phyloP scores from a whole-genome alignment of 345 rosid species.

The Jatropha curcas region DNA sequence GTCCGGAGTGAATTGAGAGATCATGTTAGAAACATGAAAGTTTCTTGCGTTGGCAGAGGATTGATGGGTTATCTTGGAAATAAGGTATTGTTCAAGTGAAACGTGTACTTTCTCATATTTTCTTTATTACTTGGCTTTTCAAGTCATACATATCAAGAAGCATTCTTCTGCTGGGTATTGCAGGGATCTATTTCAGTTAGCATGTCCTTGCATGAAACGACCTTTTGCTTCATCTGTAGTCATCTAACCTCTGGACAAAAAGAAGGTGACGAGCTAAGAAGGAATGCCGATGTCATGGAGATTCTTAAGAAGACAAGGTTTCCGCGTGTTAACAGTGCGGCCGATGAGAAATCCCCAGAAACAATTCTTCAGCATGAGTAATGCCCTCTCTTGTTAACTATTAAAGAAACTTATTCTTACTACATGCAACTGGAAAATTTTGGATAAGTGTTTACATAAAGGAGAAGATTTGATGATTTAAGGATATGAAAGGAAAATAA shows the following conservation, averaged over 20 bases:
- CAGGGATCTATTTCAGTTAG: slow-evolving; percentile 98
- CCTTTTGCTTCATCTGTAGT: slow-evolving; percentile 89
- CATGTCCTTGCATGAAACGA: slow-evolving; percentile 90
- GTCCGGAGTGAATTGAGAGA: slow-evolving; percentile 86
- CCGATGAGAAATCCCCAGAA: slow-evolving; percentile 80
- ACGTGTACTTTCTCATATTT: slow-evolving; percentile 9
- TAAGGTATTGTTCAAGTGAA: slow-evolving; percentile 55
- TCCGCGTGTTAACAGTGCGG: slow-evolving; percentile 62
- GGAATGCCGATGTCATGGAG: slow-evolving; percentile 96
- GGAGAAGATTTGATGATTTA: background rate
- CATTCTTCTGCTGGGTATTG: slow-evolving; percentile 26
- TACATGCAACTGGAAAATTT: background rate
- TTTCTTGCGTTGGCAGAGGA: slow-evolving; percentile 97
- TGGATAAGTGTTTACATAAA: background rate
- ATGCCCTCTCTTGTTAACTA: slow-evolving; percentile 29
- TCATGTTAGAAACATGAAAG: slow-evolving; percentile 88
- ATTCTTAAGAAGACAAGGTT: slow-evolving; percentile 93
- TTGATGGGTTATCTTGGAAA: slow-evolving; percentile 98
- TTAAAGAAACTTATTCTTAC: background rate
- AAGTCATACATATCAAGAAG: slow-evolving; percentile 8
- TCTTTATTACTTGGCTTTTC: slow-evolving; percentile 2
- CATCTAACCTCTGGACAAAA: slow-evolving; percentile 98
- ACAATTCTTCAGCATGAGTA: slow-evolving; percentile 96
- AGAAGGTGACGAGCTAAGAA: slow-evolving; percentile 87
- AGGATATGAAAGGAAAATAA: background rate